These are phyloP conservation scores for Coccinonectria pachysandricola DNA, from an alignment of 2,329 filamentous ascomycete species.

Conservation along the genomic window DNA sequence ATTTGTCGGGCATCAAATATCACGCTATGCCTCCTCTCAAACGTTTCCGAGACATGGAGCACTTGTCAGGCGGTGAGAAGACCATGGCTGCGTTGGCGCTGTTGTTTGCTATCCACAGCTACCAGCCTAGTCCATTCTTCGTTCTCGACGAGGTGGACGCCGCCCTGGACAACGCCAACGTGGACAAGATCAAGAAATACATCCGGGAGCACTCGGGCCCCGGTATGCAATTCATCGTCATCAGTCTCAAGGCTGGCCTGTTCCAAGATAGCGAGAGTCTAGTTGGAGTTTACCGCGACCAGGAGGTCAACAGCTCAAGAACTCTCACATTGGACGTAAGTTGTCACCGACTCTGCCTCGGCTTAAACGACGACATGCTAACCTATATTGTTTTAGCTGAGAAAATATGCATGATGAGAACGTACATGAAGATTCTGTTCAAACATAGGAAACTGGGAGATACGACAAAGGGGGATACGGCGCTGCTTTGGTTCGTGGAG, in stretches of 20 bases:
- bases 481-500: slow-evolving; percentile 1
- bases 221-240: slow-evolving; percentile 99
- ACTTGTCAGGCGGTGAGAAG: slow-evolving; percentile 93
- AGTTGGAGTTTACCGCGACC: slow-evolving; percentile 91
- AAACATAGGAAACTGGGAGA: too few relatives aligned
- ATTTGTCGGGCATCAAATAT: slow-evolving; percentile 92
- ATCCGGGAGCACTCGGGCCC: slow-evolving; percentile 88
- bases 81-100: slow-evolving; percentile 97
- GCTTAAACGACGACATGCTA: slow-evolving; percentile 3
- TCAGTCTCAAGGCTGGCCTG: slow-evolving; percentile 86
- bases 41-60: slow-evolving; percentile 98
- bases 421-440: too few relatives aligned
- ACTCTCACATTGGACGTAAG: slow-evolving; percentile 93
- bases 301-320: slow-evolving; percentile 84
- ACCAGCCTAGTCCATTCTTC: slow-evolving; percentile 93
- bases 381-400: slow-evolving; percentile 17
- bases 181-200: slow-evolving; percentile 92
- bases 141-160: slow-evolving; percentile 97
- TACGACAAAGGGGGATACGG: too few relatives aligned
- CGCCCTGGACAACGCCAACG: slow-evolving; percentile 95
- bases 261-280: slow-evolving; percentile 96
- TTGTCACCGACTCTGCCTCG: slow-evolving; percentile 8
- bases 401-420: slow-evolving; percentile 27
- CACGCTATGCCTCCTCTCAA: slow-evolving; percentile 98
- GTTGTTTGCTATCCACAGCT: slow-evolving; percentile 92